Evolutionary conservation across 1,284 basidiomycete species (phyloP).

Genomic region (Amylostereum chailletii): DNA sequence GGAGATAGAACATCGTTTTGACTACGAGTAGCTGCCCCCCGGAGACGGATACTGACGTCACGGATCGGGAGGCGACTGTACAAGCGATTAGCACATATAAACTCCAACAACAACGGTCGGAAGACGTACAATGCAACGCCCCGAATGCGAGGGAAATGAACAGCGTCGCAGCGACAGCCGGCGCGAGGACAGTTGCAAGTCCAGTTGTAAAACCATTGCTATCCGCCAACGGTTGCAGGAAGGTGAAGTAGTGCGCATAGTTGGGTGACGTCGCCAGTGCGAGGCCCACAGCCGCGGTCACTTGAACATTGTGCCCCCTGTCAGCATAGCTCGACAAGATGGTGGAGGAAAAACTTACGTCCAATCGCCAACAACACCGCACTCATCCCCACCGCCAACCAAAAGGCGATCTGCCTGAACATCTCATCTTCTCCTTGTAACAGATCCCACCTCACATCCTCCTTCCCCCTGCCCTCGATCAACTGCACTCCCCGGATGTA

Average conservation of each 20-base stretch:
- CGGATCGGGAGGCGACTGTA: slow-evolving; percentile 20
- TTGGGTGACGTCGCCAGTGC: slow-evolving; percentile 61
- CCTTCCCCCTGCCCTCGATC: slow-evolving; percentile 71
- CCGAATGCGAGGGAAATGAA: slow-evolving; percentile 49
- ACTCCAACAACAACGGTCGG: neutral
- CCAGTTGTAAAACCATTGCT: slow-evolving; percentile 47
- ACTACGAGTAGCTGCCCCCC: slow-evolving; percentile 51
- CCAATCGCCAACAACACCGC: slow-evolving; percentile 45
- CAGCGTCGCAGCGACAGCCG: slow-evolving; percentile 50
- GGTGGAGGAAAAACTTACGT: slow-evolving; percentile 37
- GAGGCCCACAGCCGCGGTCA: slow-evolving; percentile 62
- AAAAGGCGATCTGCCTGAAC: slow-evolving; percentile 39
- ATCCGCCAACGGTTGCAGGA: slow-evolving; percentile 47
- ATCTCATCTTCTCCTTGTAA: slow-evolving; percentile 48
- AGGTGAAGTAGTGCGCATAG: slow-evolving; percentile 59
- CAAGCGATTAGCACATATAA: neutral
- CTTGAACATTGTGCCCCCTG: slow-evolving; percentile 25
- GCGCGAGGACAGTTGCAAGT: slow-evolving; percentile 56
- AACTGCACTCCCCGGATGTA: slow-evolving; percentile 56
- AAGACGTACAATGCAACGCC: slow-evolving; percentile 48
- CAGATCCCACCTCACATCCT: slow-evolving; percentile 74
- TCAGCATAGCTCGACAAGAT: slow-evolving; percentile 1
- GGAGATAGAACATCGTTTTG: slow-evolving; percentile 59
- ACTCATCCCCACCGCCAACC: slow-evolving; percentile 43
- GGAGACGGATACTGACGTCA: slow-evolving; percentile 55